Evolutionary conservation across 2,329 filamentous ascomycete species (phyloP), one percentile per base, ranked within the genome.

Genomic region (Penicillium sp.): DNA sequence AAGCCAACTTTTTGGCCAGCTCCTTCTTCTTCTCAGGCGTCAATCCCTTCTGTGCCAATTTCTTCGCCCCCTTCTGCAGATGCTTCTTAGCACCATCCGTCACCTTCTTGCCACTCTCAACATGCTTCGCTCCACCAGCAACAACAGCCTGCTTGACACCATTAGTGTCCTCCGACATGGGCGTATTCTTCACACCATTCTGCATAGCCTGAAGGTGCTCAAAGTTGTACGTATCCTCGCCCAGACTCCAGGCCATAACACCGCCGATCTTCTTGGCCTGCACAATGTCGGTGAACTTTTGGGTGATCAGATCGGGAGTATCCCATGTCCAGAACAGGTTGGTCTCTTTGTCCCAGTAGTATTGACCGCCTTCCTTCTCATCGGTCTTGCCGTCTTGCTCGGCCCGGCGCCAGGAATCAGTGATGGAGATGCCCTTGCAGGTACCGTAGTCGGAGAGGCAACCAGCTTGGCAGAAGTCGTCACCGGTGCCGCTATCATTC

Each of bases 291-390:
- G 77, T 71, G 52, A 89, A 83, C 72, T 91, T 91, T 51, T 75
- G 73, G 12, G 68, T 60, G 46, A 91, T 85, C 12, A 84, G 76
- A 7, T 77, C 75, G 0, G 80, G 76, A 0, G 84, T 87, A 54
- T 91, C 88, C 76, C 85, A 90, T 0, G 85, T 85, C 88, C 88
- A 91, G 80, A 87, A 91, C 28, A 86, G 66, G 49, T 79, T 71
- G 58, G 82, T 76, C 4, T 72, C 57, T 0, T 66, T 53, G 63
- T 91, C 88, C 77, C 82, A 88, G 70, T 83, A 90, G 66, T 86
- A 89, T 65, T 85, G 81, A 0, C 86, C 88, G 18, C 86, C 87
- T 2, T 74, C 70, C 2, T 72, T 59, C 2, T 78, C 68, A 57
- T 90, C 87, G 28, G 83, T 84, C 43, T 66, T 65, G 1, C 84